These are phyloP conservation scores for Castanospermum australe DNA, from an alignment of 306 rosid species.

Conservation along the genomic window DNA sequence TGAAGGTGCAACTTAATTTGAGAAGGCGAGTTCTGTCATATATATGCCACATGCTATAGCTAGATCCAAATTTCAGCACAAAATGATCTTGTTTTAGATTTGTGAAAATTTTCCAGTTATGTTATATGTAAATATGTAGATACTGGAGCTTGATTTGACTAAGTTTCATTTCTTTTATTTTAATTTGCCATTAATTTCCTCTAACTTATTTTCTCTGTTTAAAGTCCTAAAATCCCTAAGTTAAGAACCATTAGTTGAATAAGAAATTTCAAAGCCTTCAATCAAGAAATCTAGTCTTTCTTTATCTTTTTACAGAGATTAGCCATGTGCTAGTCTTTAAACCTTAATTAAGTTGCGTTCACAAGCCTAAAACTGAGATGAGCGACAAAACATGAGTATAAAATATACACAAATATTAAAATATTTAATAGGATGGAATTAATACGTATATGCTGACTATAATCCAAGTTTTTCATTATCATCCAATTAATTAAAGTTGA, in stretches of 20 bases:
- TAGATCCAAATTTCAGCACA: neutral
- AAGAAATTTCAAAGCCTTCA: neutral
- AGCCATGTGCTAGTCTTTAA: constrained; percentile 4
- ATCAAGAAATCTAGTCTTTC: neutral
- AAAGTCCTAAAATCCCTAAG: neutral
- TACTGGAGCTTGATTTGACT: neutral
- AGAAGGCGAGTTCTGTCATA: neutral
- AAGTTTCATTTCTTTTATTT: neutral
- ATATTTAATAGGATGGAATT: neutral
- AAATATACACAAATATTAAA: neutral
- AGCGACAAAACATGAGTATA: neutral
- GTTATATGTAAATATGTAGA: neutral
- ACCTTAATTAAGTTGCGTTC: neutral
- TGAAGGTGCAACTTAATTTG: neutral
- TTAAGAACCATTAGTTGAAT: neutral
- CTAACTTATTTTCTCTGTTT: neutral
- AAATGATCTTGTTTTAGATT: neutral
- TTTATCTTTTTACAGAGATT: neutral
- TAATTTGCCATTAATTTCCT: neutral
- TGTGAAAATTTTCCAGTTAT: neutral
- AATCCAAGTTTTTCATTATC: neutral
- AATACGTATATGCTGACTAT: neutral
- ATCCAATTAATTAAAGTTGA: neutral
- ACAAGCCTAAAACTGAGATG: neutral
- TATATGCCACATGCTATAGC: neutral